Conservation (phyloP, 2,329 filamentous ascomycete genomes). For the Epichloe gansuensis region DNA sequence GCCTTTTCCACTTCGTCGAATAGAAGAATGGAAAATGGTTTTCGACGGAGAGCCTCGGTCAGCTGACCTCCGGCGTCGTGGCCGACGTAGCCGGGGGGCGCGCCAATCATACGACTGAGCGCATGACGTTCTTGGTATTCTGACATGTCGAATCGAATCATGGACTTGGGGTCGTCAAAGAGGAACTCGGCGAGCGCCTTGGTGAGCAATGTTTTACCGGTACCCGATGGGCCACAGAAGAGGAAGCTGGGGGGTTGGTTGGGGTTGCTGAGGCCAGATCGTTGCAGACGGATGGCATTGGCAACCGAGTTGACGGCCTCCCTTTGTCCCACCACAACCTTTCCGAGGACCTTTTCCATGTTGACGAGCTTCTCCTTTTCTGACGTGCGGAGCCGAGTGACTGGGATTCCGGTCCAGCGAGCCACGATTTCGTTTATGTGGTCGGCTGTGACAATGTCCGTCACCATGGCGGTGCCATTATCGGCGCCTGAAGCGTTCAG, state of each 20-base stretch:
- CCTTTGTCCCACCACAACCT: conserved; percentile 83
- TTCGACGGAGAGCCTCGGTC: conserved; percentile 83
- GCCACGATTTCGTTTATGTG: conserved; percentile 99
- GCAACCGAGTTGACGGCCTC: conserved; percentile 89
- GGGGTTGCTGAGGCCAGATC: conserved; percentile 87
- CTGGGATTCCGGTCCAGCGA: conserved; percentile 95
- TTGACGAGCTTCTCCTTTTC: conserved; percentile 98
- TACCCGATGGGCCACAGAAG: conserved; percentile 96
- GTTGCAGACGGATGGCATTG: conserved; percentile 89
- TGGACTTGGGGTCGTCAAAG: conserved; percentile 91
- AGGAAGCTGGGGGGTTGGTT: conserved; percentile 99
- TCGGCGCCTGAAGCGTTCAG: conserved; percentile 44
- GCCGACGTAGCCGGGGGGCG: conserved; percentile 95
- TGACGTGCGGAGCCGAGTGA: conserved; percentile 82
- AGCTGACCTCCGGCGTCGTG: conserved; percentile 93
- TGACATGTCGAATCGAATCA: conserved; percentile 99
- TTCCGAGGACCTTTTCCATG: conserved; percentile 80
- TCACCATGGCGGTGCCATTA: conserved; percentile 60
- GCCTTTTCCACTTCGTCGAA: conserved; percentile 99
- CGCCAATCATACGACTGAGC: conserved; percentile 93
- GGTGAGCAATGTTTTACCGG: conserved; percentile 92
- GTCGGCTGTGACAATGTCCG: conserved; percentile 87
- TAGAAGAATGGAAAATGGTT: conserved; percentile 92
- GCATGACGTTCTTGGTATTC: conserved; percentile 97
- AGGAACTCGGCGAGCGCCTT: conserved; percentile 96